Base-by-base conservation (phyloP, 2,329 filamentous ascomycete species). In the Aureobasidium sp. region DNA sequence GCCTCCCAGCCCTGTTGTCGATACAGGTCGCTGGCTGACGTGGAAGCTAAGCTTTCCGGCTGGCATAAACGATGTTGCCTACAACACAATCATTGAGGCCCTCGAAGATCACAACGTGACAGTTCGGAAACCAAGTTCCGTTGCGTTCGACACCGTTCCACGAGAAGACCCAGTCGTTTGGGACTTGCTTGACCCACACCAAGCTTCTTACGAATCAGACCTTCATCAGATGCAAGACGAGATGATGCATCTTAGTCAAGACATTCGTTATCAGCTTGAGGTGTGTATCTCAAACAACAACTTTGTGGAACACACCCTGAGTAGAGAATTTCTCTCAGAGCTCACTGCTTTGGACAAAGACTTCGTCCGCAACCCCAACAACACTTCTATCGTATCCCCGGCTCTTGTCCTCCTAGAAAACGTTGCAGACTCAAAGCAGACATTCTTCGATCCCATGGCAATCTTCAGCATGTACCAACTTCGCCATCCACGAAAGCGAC, bases 251-350 rank as follows among this genome's bases (percentile, higher is more conserved):
- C 76, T 82, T 3, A 68, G 81, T 0, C 98, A 94, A 68, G 80
- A 89, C 1, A 88, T 97, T 1, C 88, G 93, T 20, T 99, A 98
- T 74, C 94, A 97, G 75, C 86, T 99, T 0, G 95, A 99, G 76
- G 95, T 94, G 0, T 98, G 95, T 75, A 85, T 98, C n/a, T 97
- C 95, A 0, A 88, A 91, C 33, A 90, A 90, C 0, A 84, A 89
- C 29, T 80, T 99, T 16, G 91, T 91, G 62, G 95, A 98, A 76
- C 88, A 93, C 74, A 92, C 87, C 54, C 86, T 98, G 51, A 85
- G 82, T 1, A 75, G 78, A 1, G 84, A 88, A 3, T 98, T 98
- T 69, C 79, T 97, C 2, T 75, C 83, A 33, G 85, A 80, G 48
- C 83, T 98, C 5, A 76, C 80, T 2, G 72, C 80, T 0, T 79